Percentiles rank a stretch among this genome's conserved stretches.
phyloP scores from a whole-genome alignment of 192 early-diverging fungal species.

The Coemansia javaensis region DNA sequence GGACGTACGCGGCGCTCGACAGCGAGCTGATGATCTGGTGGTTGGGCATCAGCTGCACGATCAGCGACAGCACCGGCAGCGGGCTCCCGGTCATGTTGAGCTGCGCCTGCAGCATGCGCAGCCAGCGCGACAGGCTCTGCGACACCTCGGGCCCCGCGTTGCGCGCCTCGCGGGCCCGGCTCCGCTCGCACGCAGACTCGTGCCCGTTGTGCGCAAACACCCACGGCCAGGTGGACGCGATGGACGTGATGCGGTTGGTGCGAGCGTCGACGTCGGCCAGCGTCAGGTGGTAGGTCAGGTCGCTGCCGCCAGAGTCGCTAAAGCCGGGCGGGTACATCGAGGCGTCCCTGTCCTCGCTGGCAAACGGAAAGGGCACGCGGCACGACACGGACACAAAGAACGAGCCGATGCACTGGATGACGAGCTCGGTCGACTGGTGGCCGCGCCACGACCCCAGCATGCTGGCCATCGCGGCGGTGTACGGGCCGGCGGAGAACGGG shows the following conservation, averaged over 20 bases:
- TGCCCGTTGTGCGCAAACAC: conserved; percentile 20
- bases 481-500: conserved; percentile 34
- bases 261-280: conserved; percentile 36
- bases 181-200: conserved; percentile 3
- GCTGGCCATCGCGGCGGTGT: conserved; percentile 29
- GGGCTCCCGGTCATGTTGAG: conserved; percentile 41
- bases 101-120: conserved; percentile 37
- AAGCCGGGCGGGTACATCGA: conserved; percentile 27
- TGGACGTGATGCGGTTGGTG: conserved; percentile 24
- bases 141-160: conserved; percentile 21
- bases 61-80: conserved; percentile 22
- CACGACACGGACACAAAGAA: conserved; percentile 45
- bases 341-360: conserved; percentile 16
- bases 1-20: conserved; percentile 11
- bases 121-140: conserved; percentile 40
- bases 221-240: conserved; percentile 49
- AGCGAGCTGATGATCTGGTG: conserved; percentile 30
- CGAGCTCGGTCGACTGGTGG: conserved; percentile 35
- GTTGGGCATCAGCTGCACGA: conserved; percentile 42
- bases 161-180: background rate
- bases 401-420: conserved; percentile 33
- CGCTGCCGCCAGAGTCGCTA: conserved; percentile 26
- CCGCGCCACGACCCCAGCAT: conserved; percentile 31
- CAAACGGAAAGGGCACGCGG: conserved; percentile 38
- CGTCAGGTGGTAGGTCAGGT: conserved; percentile 41